Evolutionary conservation across 768 basidiomycete species (phyloP), one percentile per base, ranked within the genome.

Genomic region (Cystobasidium tubakii): DNA sequence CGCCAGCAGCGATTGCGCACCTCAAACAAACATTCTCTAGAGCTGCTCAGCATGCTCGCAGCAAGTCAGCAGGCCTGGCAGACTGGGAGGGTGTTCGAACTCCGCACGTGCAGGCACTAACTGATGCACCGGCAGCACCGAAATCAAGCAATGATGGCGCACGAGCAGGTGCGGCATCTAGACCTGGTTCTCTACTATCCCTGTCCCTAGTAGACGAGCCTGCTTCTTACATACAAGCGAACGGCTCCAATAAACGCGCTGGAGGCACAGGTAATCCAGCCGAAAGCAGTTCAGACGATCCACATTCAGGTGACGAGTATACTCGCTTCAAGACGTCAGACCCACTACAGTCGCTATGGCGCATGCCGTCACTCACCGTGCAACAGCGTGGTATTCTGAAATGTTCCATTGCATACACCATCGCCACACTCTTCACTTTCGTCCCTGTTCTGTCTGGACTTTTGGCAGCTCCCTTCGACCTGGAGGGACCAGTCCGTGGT

Each of bases 341-440:
- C 6, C 9, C 54, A 29, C 4, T 62, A 10, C 53, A 55, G 15
- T 34, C 31, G 36, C 31, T 6, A 23, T 60, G 50, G 33, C n/a
- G 69, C 4, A n/a, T 71, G 13, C 69, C 69, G 2, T 13, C 50
- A 2, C 60, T 75, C 17, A 75, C 73, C 6, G 34, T 57, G 25
- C 31, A 54, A 4, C 75, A 76, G 57, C 64, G 73, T 23, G 73
- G 75, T 78, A 86, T 96, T 54, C 82, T 95, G 76, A 97, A 98
- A 82, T 99, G 96, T 82, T 85, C 88, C 1, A 83, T 97, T 21
- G 90, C 94, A 0, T 99, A 99, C 81, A 87, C 91, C 76, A 82
- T 97, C 66, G 93, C 86, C 3, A 92, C 90, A 0, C 84, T 97
- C 13, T 99, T 98, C 85, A 99, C 96, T 0, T 98, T 92, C 79